These are phyloP conservation scores for Eucalyptus coolabah DNA, from an alignment of 345 rosid species.

Conservation along the genomic window DNA sequence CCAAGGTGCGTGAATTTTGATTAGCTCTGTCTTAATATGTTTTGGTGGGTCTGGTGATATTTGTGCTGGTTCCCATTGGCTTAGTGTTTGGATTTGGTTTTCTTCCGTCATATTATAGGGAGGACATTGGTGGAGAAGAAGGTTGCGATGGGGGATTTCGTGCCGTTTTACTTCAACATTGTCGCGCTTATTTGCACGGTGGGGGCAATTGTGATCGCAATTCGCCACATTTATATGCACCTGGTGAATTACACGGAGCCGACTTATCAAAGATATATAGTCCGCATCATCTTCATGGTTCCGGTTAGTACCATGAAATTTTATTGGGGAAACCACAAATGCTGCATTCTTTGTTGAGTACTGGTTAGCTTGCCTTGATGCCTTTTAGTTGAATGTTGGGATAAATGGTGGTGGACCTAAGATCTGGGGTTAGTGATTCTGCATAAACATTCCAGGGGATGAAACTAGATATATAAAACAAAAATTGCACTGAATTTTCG, in stretches of 20 bases:
- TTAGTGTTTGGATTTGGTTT: neutral
- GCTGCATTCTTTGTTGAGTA: neutral
- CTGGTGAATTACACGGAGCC: conserved; percentile 91
- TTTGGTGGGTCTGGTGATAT: neutral
- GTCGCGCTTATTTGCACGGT: conserved; percentile 63
- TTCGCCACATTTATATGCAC: conserved; percentile 79
- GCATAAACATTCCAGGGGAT: neutral
- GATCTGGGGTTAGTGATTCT: neutral
- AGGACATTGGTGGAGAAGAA: neutral
- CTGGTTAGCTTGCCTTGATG: neutral
- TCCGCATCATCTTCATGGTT: conserved; percentile 97
- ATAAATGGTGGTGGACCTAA: neutral
- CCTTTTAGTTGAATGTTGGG: neutral
- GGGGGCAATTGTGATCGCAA: conserved; percentile 68
- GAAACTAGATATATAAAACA: neutral
- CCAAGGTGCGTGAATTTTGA: neutral
- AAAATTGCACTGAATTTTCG: neutral
- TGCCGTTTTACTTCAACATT: conserved; percentile 38
- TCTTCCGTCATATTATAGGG: neutral
- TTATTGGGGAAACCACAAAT: neutral
- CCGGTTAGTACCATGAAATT: conserved; percentile 42
- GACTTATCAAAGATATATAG: conserved; percentile 94
- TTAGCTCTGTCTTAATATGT: neutral
- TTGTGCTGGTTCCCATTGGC: neutral
- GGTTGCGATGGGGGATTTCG: conserved; percentile 40